Evolutionary conservation across 2,329 filamentous ascomycete species (phyloP).

Genomic region (Epichloe festucae): DNA sequence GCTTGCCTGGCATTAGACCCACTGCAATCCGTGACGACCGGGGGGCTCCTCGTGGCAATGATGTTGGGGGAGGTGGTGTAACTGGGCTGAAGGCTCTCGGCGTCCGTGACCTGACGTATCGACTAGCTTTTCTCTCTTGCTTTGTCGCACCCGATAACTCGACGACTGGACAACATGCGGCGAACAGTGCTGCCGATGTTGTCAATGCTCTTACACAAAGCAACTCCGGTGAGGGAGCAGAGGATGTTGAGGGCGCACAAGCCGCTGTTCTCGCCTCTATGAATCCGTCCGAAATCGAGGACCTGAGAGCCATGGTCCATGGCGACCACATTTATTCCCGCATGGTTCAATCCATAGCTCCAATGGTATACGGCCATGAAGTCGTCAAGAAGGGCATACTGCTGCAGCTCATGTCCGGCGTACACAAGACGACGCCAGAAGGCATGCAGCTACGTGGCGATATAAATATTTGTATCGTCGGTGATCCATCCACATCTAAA

Average conservation of each 20-base stretch:
- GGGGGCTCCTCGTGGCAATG: slow-evolving; percentile 57
- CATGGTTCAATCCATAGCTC: slow-evolving; percentile 84
- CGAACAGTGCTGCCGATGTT: slow-evolving; percentile 57
- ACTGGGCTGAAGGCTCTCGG: slow-evolving; percentile 83
- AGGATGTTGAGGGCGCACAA: slow-evolving; percentile 74
- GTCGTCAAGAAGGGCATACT: slow-evolving; percentile 96
- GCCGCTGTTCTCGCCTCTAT: slow-evolving; percentile 77
- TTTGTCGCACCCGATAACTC: slow-evolving; percentile 89
- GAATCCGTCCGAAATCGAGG: slow-evolving; percentile 76
- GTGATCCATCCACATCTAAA: slow-evolving; percentile 92
- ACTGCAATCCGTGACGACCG: slow-evolving; percentile 76
- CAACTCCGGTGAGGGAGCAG: slow-evolving; percentile 50
- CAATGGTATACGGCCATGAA: slow-evolving; percentile 94
- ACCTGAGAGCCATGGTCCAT: slow-evolving; percentile 86
- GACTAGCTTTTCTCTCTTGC: slow-evolving; percentile 89
- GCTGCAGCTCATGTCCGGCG: slow-evolving; percentile 89
- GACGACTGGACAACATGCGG: slow-evolving; percentile 61
- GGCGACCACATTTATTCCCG: slow-evolving; percentile 90
- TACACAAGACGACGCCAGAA: slow-evolving; percentile 81
- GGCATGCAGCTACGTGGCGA: slow-evolving; percentile 94
- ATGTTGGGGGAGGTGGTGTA: slow-evolving; percentile 79
- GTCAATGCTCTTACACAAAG: slow-evolving; percentile 60
- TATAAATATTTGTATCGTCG: slow-evolving; percentile 97
- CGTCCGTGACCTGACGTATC: slow-evolving; percentile 89
- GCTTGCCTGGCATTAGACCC: slow-evolving; percentile 72